A percentile compares a stretch with the other conserved stretches of the same genome.
Conservation (phyloP, 352 stramenopile genomes). For the Phytophthora sp. region DNA sequence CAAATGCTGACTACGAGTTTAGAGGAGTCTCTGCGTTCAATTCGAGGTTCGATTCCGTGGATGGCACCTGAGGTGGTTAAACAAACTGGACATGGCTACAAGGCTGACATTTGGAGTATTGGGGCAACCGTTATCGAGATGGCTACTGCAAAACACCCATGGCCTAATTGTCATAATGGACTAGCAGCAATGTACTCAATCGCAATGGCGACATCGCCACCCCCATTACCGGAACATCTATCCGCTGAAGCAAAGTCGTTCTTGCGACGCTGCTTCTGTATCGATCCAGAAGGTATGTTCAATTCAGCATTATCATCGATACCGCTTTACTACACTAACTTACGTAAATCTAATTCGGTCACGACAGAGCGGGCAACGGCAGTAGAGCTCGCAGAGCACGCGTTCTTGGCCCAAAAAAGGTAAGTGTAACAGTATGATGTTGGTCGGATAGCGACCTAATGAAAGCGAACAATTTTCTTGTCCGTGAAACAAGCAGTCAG, state of each 20-base stretch:
- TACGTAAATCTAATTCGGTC: not conserved
- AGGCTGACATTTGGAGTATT: constrained; percentile 86
- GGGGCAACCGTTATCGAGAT: constrained; percentile 83
- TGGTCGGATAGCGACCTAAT: not conserved
- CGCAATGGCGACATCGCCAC: constrained; percentile 55
- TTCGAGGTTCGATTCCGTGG: constrained; percentile 85
- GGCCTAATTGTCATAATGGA: constrained; percentile 63
- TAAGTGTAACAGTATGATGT: constrained; percentile 33
- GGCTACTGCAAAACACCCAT: constrained; percentile 76
- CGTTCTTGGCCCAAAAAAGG: constrained; percentile 49
- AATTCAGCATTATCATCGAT: not conserved
- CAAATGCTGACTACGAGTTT: constrained; percentile 80
- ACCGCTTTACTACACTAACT: not conserved
- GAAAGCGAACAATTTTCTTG: not conserved
- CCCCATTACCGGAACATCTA: constrained; percentile 58
- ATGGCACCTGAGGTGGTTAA: constrained; percentile 86
- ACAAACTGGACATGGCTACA: constrained; percentile 76
- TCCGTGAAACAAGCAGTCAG: not conserved
- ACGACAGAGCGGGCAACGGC: constrained; percentile 68
- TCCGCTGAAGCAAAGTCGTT: constrained; percentile 61
- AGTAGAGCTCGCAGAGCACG: constrained; percentile 57
- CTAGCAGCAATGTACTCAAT: constrained; percentile 76
- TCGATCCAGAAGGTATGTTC: constrained; percentile 68
- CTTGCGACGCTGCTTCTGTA: constrained; percentile 70
- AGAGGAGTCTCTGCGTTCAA: constrained; percentile 82